Percentiles rank a stretch among this genome's conserved stretches.
These are phyloP conservation scores for Penicillium salamii DNA, from an alignment of 495 filamentous ascomycete genomes.

Conservation along the genomic window DNA sequence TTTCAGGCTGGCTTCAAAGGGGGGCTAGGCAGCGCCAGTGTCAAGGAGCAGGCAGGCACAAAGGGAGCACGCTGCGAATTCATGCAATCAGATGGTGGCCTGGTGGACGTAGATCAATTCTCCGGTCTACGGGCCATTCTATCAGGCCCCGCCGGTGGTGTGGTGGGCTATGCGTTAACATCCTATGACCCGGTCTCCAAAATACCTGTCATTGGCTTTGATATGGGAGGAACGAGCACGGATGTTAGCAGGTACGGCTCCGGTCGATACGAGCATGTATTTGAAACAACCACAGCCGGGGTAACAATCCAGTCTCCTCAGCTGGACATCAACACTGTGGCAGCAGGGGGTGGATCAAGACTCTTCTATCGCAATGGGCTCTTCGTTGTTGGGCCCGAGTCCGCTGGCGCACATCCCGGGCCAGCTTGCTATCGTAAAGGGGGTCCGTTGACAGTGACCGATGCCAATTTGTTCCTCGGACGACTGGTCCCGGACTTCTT, in stretches of 20 bases:
- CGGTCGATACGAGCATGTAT: constrained; percentile 87
- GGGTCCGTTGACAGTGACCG: constrained; percentile 84
- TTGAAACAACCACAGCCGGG: constrained; percentile 90
- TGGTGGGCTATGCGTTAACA: constrained; percentile 87
- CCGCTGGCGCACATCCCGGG: constrained; percentile 82
- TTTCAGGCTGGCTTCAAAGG: constrained; percentile 66
- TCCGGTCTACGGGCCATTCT: constrained; percentile 51
- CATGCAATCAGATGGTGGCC: constrained; percentile 50
- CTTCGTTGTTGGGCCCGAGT: constrained; percentile 91
- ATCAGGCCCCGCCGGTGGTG: constrained; percentile 59
- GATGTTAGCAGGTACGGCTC: constrained; percentile 74
- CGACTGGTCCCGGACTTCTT: constrained; percentile 89
- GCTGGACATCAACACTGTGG: constrained; percentile 93
- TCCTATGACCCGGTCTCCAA: constrained; percentile 76
- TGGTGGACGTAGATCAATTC: constrained; percentile 46
- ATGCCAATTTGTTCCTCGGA: constrained; percentile 85
- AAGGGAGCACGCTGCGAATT: constrained; percentile 51
- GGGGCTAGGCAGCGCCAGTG: constrained; percentile 27
- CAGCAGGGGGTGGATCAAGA: constrained; percentile 84
- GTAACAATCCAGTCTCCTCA: constrained; percentile 92
- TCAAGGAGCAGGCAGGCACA: constrained; percentile 15
- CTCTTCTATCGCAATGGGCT: constrained; percentile 83
- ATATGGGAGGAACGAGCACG: constrained; percentile 91
- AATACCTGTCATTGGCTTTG: constrained; percentile 87
- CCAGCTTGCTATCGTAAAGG: constrained; percentile 91